phyloP scores from a whole-genome alignment of 805 yeast genomes.

The Candida methanosorbosa region DNA sequence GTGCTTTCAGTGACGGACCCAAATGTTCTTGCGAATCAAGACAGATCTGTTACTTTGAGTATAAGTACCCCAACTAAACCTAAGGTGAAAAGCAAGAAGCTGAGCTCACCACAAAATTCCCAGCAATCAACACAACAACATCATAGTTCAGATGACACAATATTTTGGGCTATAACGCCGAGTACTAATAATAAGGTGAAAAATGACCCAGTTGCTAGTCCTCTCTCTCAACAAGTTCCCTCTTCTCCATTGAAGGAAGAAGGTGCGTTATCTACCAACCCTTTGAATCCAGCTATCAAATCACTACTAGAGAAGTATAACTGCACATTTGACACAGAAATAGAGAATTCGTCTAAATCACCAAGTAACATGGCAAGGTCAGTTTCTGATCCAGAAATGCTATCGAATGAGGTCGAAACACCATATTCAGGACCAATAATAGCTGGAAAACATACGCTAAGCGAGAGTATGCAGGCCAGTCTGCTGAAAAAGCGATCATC shows the following conservation, averaged over 20 bases:
- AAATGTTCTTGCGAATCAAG: constrained; percentile 9
- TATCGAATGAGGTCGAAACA: constrained; percentile 22
- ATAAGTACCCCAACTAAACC: constrained; percentile 13
- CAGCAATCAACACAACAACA: constrained; percentile 7
- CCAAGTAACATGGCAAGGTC: constrained; percentile 16
- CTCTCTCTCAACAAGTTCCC: too few species aligned
- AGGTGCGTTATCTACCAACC: constrained; percentile 8
- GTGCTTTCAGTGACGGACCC: constrained; percentile 9
- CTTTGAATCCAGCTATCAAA: constrained; percentile 20
- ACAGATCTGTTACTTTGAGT: constrained; percentile 9
- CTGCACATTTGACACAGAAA: constrained; percentile 21
- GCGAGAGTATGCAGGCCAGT: constrained; percentile 21
- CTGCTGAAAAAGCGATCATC: too few species aligned
- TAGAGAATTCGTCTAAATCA: too few species aligned
- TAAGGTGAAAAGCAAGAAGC: not conserved
- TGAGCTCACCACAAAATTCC: constrained; percentile 5
- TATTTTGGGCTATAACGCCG: constrained; percentile 37
- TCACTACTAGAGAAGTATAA: constrained; percentile 34
- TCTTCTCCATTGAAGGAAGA: constrained; percentile 35
- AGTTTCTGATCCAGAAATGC: constrained; percentile 22
- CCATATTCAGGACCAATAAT: constrained; percentile 12
- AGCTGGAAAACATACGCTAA: constrained; percentile 16
- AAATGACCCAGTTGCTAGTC: not conserved
- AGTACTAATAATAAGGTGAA: constrained; percentile 4
- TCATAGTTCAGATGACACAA: constrained; percentile 26